Conservation (phyloP, 129 eudicot species). For the carrot (Daucus carota) region DH1_v3.0 NC_030381.2:50053501-50054000, state of each 20-base stretch:
- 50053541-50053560: neutral
- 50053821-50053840: constrained; percentile 46
- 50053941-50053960: constrained; percentile 26
- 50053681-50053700: constrained; percentile 47
- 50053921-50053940: constrained; percentile 25
- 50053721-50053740: constrained; percentile 31
- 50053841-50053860: constrained; percentile 81
- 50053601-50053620: neutral
- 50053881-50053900: constrained; percentile 29
- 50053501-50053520: neutral
- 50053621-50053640: neutral
- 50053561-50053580: neutral
- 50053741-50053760: constrained; percentile 31
- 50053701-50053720: constrained; percentile 56
- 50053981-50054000: constrained; percentile 18
- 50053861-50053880: constrained; percentile 35
- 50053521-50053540: neutral
- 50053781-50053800: constrained; percentile 30
- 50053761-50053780: constrained; percentile 51
- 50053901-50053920: constrained; percentile 23
- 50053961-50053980: constrained; percentile 24
- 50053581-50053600: neutral
- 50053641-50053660: neutral
- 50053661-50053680: neutral
- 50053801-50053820: constrained; percentile 24